Evolutionary conservation across 257 asterid genomes (phyloP).

Genomic region (Solanum sejunctum): DNA sequence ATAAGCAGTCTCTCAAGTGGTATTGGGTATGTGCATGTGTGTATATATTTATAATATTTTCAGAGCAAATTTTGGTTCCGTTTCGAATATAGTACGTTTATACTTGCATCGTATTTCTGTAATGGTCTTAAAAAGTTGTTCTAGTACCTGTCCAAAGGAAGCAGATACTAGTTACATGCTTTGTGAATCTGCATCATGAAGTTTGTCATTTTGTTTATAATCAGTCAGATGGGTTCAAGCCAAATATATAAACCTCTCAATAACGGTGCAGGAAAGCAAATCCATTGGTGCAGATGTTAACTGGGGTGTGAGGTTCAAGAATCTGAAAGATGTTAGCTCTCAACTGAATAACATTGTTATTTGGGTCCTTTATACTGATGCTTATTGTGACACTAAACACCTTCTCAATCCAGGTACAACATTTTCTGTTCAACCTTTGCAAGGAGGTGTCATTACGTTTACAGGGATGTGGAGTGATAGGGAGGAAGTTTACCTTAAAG

Average conservation of each 20-base stretch:
- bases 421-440: slow-evolving; percentile 52
- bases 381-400: not conserved
- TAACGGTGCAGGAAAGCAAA: slow-evolving; percentile 63
- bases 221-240: not conserved
- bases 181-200: not conserved
- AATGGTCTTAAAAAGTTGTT: not conserved
- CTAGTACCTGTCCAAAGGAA: not conserved
- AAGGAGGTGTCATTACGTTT: slow-evolving; percentile 88
- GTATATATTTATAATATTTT: not conserved
- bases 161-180: not conserved
- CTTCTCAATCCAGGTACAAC: slow-evolving; percentile 43
- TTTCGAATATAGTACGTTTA: not conserved
- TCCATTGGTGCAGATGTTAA: slow-evolving; percentile 94
- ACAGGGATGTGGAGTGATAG: slow-evolving; percentile 76
- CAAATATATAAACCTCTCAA: not conserved
- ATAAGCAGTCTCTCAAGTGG: not conserved
- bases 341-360: not conserved
- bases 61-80: not conserved
- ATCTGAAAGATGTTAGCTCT: slow-evolving; percentile 59
- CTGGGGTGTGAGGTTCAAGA: slow-evolving; percentile 96
- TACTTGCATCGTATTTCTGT: not conserved
- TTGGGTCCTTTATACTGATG: not conserved
- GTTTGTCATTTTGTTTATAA: not conserved
- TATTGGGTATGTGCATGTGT: not conserved
- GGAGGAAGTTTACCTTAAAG: slow-evolving; percentile 86